Percentiles rank a stretch among this genome's conserved stretches.
Conservation (phyloP, 805 yeast species). For the Teunomyces gatunensis region DNA sequence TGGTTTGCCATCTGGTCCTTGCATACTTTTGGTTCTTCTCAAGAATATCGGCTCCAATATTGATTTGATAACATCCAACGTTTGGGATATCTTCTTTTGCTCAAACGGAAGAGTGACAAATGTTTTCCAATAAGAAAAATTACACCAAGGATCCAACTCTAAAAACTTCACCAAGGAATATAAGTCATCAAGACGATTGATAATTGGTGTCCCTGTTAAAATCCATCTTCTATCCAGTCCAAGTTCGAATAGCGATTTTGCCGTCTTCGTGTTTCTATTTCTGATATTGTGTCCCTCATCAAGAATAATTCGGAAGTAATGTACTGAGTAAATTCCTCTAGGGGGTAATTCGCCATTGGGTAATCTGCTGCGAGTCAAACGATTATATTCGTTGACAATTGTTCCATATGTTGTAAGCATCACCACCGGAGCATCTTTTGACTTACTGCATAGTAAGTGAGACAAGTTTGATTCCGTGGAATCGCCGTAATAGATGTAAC, state of each 20-base stretch:
- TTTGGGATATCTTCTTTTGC: slow-evolving; percentile 62
- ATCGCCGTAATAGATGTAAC: slow-evolving; percentile 76
- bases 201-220: slow-evolving; percentile 90
- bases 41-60: slow-evolving; percentile 79
- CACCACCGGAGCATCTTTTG: slow-evolving; percentile 57
- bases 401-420: slow-evolving; percentile 87
- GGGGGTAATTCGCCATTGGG: slow-evolving; percentile 25
- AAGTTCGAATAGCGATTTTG: slow-evolving; percentile 73
- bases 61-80: slow-evolving; percentile 81
- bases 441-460: slow-evolving; percentile 36
- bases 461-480: slow-evolving; percentile 52
- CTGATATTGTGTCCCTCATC: slow-evolving; percentile 93
- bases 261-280: slow-evolving; percentile 73
- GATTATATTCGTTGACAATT: slow-evolving; percentile 70
- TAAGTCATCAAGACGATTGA: slow-evolving; percentile 82
- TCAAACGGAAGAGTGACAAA: slow-evolving; percentile 84
- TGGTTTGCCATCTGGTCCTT: slow-evolving; percentile 65
- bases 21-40: slow-evolving; percentile 85
- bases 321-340: slow-evolving; percentile 65
- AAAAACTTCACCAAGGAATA: slow-evolving; percentile 74
- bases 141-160: slow-evolving; percentile 85
- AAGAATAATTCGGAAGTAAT: slow-evolving; percentile 71
- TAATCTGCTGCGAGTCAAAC: slow-evolving; percentile 33
- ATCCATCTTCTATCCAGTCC: slow-evolving; percentile 72
- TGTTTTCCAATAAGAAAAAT: slow-evolving; percentile 81